A percentile compares a stretch with the other conserved stretches of the same genome.
Conservation (phyloP, 257 asterid genomes). For the Solanum peruvianum region DNA sequence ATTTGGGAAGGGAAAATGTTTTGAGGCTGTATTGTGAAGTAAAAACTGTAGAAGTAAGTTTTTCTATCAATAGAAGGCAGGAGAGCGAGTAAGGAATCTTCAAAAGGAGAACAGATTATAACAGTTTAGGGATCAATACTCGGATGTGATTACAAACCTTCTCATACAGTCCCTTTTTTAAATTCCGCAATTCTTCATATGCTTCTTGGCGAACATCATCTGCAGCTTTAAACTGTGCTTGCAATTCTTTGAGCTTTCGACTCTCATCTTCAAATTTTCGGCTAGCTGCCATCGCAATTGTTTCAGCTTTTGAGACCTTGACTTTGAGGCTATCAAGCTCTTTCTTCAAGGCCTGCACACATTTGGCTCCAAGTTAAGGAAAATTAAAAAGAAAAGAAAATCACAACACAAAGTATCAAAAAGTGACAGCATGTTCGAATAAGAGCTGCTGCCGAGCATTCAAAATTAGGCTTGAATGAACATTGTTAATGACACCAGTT, state of each 20-base stretch:
- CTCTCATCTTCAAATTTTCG: constrained; percentile 54
- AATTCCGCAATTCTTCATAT: constrained; percentile 44
- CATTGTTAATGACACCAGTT: not conserved
- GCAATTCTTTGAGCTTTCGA: constrained; percentile 56
- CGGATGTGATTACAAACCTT: constrained; percentile 36
- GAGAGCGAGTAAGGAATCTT: not conserved
- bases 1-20: not conserved
- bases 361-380: not conserved
- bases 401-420: not conserved
- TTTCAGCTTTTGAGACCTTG: constrained; percentile 47
- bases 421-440: not conserved
- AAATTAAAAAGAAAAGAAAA: not conserved
- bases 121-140: not conserved
- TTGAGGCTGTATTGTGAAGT: not conserved
- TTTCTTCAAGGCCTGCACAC: constrained; percentile 54
- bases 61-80: not conserved
- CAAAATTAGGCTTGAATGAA: not conserved
- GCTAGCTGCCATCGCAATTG: constrained; percentile 44
- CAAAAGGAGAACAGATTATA: not conserved
- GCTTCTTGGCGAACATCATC: constrained; percentile 82
- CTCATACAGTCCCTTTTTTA: constrained; percentile 46
- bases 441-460: not conserved
- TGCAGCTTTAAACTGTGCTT: constrained; percentile 59
- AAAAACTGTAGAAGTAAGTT: not conserved
- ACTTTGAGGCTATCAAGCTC: constrained; percentile 68